These are phyloP conservation scores for Kazachstania psychrophila DNA, from an alignment of 805 yeast genomes.

Conservation along the genomic window DNA sequence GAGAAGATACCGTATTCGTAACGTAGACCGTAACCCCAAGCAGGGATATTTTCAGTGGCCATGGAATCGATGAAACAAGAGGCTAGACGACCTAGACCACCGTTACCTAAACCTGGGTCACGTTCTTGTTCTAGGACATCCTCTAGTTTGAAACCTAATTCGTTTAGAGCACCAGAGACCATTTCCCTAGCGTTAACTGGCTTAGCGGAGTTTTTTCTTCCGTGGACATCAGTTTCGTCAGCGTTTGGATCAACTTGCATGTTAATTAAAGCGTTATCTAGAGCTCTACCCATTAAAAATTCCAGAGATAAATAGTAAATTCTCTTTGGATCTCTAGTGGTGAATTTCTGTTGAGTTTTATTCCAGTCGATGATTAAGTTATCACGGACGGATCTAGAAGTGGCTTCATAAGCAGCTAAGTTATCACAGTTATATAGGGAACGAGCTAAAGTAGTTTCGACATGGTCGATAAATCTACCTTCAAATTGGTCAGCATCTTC, in stretches of 20 bases:
- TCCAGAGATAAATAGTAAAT: conserved; percentile 81
- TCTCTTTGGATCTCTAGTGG: conserved; percentile 73
- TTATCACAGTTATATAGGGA: conserved; percentile 87
- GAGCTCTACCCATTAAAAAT: conserved; percentile 88
- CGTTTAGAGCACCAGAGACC: conserved; percentile 47
- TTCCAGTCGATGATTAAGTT: conserved; percentile 81
- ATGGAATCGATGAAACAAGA: conserved; percentile 90
- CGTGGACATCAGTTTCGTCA: conserved; percentile 6
- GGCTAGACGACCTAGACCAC: conserved; percentile 90
- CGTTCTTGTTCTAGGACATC: conserved; percentile 81
- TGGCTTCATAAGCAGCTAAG: conserved; percentile 86
- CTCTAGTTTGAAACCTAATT: conserved; percentile 81
- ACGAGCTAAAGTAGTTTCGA: conserved; percentile 85
- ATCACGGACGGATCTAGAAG: conserved; percentile 71
- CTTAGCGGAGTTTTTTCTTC: conserved; percentile 3
- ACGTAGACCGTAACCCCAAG: conserved; percentile 94
- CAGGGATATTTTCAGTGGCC: conserved; percentile 77
- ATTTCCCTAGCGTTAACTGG: conserved; percentile 37
- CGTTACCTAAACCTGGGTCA: conserved; percentile 92
- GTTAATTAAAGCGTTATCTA: conserved; percentile 88
- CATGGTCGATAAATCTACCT: conserved; percentile 65
- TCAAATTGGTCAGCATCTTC: conserved; percentile 50
- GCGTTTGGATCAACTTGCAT: conserved; percentile 36
- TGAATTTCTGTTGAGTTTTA: conserved; percentile 83
- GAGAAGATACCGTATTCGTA: conserved; percentile 90